Evolutionary conservation across 768 basidiomycete species (phyloP).

Genomic region (Phallus indusiatus): DNA sequence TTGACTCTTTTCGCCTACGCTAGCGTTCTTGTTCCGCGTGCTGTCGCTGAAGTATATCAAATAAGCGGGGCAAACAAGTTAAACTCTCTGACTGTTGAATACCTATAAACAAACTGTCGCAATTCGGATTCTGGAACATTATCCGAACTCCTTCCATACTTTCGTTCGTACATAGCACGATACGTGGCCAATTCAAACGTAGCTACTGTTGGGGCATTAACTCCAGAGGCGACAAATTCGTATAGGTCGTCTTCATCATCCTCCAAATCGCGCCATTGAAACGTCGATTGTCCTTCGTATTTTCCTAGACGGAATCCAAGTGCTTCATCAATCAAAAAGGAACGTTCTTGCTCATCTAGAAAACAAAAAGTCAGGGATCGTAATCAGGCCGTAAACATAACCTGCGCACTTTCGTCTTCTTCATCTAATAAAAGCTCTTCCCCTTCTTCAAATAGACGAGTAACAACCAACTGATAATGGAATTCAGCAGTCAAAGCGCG

Average conservation of each 20-base stretch:
- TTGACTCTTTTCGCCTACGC: conserved; percentile 8
- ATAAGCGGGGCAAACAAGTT: conserved; percentile 11
- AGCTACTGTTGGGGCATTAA: conserved; percentile 65
- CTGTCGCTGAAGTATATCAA: conserved; percentile 3
- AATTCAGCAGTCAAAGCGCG: conserved; percentile 67
- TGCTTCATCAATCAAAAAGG: conserved; percentile 84
- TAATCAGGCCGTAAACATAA: neutral
- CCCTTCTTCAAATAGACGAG: conserved; percentile 94
- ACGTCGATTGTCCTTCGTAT: conserved; percentile 67
- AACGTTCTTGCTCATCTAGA: conserved; percentile 86
- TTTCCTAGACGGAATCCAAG: conserved; percentile 76
- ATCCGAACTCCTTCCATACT: conserved; percentile 67
- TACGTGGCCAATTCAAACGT: conserved; percentile 95
- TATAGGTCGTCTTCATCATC: conserved; percentile 90
- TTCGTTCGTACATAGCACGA: conserved; percentile 94
- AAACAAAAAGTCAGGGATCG: neutral
- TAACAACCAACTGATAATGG: conserved; percentile 87
- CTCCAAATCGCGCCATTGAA: conserved; percentile 86
- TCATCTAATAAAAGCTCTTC: conserved; percentile 93
- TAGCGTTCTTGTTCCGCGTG: neutral
- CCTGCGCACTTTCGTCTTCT: conserved; percentile 70
- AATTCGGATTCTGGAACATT: conserved; percentile 57
- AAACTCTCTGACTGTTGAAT: conserved; percentile 24
- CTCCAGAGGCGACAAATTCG: conserved; percentile 78
- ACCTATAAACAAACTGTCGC: conserved; percentile 77